phyloP scores from a whole-genome alignment of 1,284 basidiomycete genomes.

The Tilletia caries region DNA sequence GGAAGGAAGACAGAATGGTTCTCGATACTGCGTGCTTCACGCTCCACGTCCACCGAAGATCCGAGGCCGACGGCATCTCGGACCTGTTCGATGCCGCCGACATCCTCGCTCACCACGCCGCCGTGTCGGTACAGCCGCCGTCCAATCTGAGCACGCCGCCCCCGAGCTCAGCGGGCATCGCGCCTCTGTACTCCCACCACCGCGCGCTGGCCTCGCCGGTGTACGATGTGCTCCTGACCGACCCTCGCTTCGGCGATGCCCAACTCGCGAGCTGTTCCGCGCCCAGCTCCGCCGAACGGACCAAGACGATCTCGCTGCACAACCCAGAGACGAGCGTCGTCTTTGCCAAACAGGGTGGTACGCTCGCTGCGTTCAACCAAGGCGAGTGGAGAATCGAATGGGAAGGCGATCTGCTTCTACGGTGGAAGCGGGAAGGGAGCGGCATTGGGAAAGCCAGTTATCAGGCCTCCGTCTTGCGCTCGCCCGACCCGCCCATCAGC shows the following conservation, averaged over 20 bases:
- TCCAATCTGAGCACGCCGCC: not conserved
- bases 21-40: constrained; percentile 6
- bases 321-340: not conserved
- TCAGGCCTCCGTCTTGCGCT: not conserved
- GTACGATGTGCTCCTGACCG: constrained; percentile 9
- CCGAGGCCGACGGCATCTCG: not conserved
- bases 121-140: not conserved
- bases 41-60: not conserved
- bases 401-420: not conserved
- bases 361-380: constrained; percentile 6
- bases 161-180: not conserved
- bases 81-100: constrained; percentile 4
- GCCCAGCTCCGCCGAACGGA: not conserved
- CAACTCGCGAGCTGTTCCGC: not conserved
- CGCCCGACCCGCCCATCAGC: constrained; percentile 9
- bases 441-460: not conserved
- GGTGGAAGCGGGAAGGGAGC: constrained; percentile 1
- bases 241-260: constrained; percentile 6
- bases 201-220: not conserved
- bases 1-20: no score
- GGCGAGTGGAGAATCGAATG: constrained; percentile 13
- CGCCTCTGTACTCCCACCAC: constrained; percentile 6
- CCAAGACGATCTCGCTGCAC: constrained; percentile 7
- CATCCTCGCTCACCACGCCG: not conserved
- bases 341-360: constrained; percentile 6